These are phyloP conservation scores for Brasilioporus rufonigricans DNA, from an alignment of 768 basidiomycete species.

Conservation along the genomic window DNA sequence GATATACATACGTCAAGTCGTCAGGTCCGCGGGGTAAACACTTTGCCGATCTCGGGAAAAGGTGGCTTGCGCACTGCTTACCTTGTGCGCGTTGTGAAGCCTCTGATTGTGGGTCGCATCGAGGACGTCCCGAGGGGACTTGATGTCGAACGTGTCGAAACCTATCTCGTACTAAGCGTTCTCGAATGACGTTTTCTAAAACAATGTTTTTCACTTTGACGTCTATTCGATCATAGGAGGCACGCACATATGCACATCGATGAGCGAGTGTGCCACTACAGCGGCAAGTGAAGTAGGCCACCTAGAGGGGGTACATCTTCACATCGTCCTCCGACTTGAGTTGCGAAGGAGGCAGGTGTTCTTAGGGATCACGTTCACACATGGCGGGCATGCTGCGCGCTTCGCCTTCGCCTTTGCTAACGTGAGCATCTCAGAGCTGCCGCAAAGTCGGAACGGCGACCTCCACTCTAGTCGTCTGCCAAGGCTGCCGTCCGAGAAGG, in stretches of 20 bases:
- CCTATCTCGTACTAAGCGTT: slow-evolving; percentile 4
- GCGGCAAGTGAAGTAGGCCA: not conserved
- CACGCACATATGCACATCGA: not conserved
- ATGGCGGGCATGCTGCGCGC: not conserved
- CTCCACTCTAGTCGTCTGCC: slow-evolving; percentile 4
- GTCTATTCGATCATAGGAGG: slow-evolving; percentile 2
- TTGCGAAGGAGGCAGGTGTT: not conserved
- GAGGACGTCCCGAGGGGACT: slow-evolving; percentile 2
- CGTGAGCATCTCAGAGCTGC: not conserved
- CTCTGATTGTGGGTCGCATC: slow-evolving; percentile 3
- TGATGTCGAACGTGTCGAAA: slow-evolving; percentile 9
- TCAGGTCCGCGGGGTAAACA: slow-evolving; percentile 11
- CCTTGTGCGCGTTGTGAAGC: slow-evolving; percentile 7
- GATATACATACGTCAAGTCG: slow-evolving; percentile 12
- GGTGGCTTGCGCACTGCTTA: slow-evolving; percentile 1
- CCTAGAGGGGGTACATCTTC: slow-evolving; percentile 1
- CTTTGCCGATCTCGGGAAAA: slow-evolving; percentile 5
- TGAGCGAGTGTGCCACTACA: not conserved
- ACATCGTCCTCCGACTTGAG: slow-evolving; percentile 8
- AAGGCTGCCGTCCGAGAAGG: slow-evolving; percentile 4
- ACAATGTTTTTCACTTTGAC: slow-evolving; percentile 6
- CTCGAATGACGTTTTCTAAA: slow-evolving; percentile 5
- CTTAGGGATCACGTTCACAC: slow-evolving; percentile 1
- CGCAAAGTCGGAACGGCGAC: slow-evolving; percentile 8
- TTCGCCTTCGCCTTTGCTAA: not conserved